A percentile compares a stretch with the other conserved stretches of the same genome.
Conservation (phyloP, 768 basidiomycete genomes). For the Kwoniella sp. region DNA sequence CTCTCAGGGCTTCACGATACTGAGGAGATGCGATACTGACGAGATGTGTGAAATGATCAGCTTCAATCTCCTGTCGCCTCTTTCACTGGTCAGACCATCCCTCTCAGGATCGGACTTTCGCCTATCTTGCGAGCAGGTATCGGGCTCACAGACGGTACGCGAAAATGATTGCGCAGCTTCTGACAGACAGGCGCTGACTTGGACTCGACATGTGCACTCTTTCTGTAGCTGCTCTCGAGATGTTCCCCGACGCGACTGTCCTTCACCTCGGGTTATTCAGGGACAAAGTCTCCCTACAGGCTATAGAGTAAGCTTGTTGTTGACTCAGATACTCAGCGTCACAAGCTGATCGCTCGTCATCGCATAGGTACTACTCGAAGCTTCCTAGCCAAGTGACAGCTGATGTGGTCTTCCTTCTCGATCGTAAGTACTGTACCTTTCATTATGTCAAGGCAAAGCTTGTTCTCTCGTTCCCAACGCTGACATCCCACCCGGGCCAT, state of each 20-base stretch:
- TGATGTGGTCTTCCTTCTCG: constrained; percentile 82
- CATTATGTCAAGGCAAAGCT: too few relatives aligned
- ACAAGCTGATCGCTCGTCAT: constrained; percentile 2
- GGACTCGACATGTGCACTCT: too few relatives aligned
- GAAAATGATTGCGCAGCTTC: too few relatives aligned
- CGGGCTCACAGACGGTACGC: constrained; percentile 78
- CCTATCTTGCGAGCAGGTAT: constrained; percentile 92
- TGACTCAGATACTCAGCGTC: neutral
- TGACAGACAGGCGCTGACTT: neutral
- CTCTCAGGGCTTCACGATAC: neutral
- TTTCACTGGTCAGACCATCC: constrained; percentile 76
- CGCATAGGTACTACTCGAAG: constrained; percentile 82
- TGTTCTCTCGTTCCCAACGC: neutral
- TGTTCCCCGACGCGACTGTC: constrained; percentile 86
- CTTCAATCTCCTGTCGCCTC: constrained; percentile 72
- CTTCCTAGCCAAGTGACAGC: constrained; percentile 74
- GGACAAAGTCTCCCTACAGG: constrained; percentile 71
- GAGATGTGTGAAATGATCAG: constrained; percentile 9
- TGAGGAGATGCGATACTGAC: neutral
- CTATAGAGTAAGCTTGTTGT: constrained; percentile 67
- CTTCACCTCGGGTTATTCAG: constrained; percentile 89
- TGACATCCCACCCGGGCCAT: too few relatives aligned
- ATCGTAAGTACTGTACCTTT: constrained; percentile 58
- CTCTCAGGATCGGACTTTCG: constrained; percentile 77
- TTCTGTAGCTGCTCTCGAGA: constrained; percentile 66